Percentiles rank a stretch among this genome's conserved stretches.
These are phyloP conservation scores for Colletotrichum tanaceti DNA, from an alignment of 2,329 filamentous ascomycete species.

Conservation along the genomic window DNA sequence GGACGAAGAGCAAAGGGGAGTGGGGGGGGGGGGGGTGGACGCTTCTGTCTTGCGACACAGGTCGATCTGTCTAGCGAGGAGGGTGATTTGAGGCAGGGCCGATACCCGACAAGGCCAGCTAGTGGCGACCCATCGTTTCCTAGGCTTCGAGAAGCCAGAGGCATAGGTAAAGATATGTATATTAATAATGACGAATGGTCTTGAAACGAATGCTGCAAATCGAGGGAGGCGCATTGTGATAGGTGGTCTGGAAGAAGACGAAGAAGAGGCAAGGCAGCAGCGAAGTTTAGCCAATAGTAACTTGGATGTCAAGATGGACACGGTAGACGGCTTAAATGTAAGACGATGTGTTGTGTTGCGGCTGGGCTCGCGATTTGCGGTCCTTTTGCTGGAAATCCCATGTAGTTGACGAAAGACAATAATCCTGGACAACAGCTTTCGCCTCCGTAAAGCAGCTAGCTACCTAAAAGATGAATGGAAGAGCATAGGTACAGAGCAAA, in stretches of 20 bases:
- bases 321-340: background rate
- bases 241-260: background rate
- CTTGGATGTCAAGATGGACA: background rate
- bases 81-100: background rate
- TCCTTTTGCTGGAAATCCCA: background rate
- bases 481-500: background rate
- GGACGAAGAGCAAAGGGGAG: background rate
- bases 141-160: slow-evolving; percentile 15
- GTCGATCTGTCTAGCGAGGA: background rate
- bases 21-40: too few relatives aligned
- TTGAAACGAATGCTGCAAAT: slow-evolving; percentile 11
- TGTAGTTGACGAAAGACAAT: background rate
- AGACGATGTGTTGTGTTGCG: too few relatives aligned
- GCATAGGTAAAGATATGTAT: slow-evolving; percentile 30
- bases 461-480: background rate
- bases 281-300: background rate
- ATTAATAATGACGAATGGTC: slow-evolving; percentile 40
- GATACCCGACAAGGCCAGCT: background rate
- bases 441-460: background rate
- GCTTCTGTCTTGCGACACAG: slow-evolving; percentile 5
- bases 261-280: background rate
- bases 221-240: background rate
- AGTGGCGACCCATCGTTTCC: slow-evolving; percentile 4
- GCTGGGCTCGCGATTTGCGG: background rate
- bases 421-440: background rate